A percentile compares a stretch with the other conserved stretches of the same genome.
phyloP scores from a whole-genome alignment of 345 rosid genomes.

The Populus nigra region DNA sequence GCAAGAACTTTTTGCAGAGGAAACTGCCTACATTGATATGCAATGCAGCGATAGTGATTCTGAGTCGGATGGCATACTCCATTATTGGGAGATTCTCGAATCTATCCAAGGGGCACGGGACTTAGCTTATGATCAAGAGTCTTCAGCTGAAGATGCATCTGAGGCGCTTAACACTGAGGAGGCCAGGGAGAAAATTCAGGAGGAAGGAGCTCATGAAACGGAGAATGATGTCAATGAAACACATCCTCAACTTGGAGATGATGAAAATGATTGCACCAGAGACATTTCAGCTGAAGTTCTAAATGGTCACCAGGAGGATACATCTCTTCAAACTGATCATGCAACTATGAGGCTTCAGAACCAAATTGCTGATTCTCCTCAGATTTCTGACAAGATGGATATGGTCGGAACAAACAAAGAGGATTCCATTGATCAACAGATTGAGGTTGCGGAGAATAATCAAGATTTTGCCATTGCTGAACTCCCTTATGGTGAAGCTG shows the following conservation, averaged over 20 bases:
- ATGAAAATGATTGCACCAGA: conserved; percentile 13
- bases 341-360: background rate
- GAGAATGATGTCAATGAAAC: background rate
- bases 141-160: conserved; percentile 20
- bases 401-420: conserved; percentile 3
- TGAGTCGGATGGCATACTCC: conserved; percentile 12
- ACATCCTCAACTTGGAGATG: conserved; percentile 3
- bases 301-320: conserved; percentile 9
- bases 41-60: conserved; percentile 8
- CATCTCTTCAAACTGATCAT: conserved; percentile 4
- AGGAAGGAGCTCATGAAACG: background rate
- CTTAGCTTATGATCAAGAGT: conserved; percentile 16
- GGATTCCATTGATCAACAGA: background rate
- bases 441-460: conserved; percentile 8
- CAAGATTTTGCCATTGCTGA: conserved; percentile 1
- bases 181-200: background rate
- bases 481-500: conserved; percentile 12
- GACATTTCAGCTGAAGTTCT: conserved; percentile 8
- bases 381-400: background rate
- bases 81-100: conserved; percentile 19
- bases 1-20: conserved; percentile 28
- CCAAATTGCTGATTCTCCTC: background rate
- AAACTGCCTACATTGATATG: conserved; percentile 12
- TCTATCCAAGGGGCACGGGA: conserved; percentile 11
- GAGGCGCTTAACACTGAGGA: conserved; percentile 15